Evolutionary conservation across 257 asterid genomes (phyloP).

Genomic region (Lycium barbarum): DNA sequence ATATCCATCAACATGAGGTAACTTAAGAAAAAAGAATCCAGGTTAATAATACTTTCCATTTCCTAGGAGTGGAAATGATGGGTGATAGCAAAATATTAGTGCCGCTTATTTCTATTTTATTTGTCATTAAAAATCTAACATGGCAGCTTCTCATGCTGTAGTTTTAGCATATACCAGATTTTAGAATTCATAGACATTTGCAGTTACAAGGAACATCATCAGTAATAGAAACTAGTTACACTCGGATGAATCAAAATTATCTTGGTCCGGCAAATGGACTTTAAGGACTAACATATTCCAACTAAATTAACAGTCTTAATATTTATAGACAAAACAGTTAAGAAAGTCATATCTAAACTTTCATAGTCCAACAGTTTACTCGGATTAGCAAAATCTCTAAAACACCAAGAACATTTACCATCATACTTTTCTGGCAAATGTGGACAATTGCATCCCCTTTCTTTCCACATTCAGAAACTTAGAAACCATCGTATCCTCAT

Average conservation of each 20-base stretch:
- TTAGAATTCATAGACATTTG: neutral
- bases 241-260: neutral
- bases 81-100: neutral
- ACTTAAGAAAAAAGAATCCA: neutral
- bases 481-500: neutral
- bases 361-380: neutral
- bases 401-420: neutral
- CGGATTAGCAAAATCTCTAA: neutral
- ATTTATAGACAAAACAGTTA: neutral
- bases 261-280: neutral
- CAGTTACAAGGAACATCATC: neutral
- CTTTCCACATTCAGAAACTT: neutral
- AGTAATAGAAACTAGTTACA: slow-evolving; percentile 7
- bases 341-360: neutral
- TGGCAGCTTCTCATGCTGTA: neutral
- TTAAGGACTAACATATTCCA: neutral
- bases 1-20: neutral
- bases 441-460: neutral
- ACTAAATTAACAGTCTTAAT: neutral
- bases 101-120: neutral
- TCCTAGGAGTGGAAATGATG: neutral
- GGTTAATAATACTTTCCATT: neutral
- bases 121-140: neutral
- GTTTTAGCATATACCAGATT: neutral
- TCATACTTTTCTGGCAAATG: neutral